Evolutionary conservation across 1,139 yeast genomes (phyloP).

Genomic region (Saccharomyces hybrid): DNA sequence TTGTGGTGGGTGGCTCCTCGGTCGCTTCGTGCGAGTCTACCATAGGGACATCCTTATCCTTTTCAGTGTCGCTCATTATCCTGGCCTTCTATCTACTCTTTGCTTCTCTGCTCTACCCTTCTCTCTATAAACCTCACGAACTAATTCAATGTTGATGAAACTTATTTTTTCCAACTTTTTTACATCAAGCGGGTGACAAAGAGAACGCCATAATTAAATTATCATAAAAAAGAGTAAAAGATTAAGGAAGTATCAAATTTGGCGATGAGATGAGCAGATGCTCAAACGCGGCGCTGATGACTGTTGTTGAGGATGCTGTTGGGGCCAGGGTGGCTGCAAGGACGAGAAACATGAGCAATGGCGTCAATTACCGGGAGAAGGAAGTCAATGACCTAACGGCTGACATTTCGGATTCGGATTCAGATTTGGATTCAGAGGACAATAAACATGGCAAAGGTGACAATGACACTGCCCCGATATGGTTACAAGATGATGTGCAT

Average conservation of each 20-base stretch:
- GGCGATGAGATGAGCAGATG: background rate
- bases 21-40: background rate
- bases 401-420: slow-evolving; percentile 3
- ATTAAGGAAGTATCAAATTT: background rate
- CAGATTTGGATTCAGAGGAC: slow-evolving; percentile 3
- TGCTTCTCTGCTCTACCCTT: background rate
- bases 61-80: background rate
- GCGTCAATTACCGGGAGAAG: slow-evolving; percentile 15
- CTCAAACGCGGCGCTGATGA: background rate
- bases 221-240: background rate
- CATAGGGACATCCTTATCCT: background rate
- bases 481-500: slow-evolving; percentile 24
- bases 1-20: background rate
- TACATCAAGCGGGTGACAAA: background rate
- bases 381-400: slow-evolving; percentile 10
- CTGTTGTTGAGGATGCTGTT: background rate
- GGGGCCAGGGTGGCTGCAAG: background rate
- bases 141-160: background rate
- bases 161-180: background rate
- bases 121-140: background rate
- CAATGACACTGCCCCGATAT: slow-evolving; percentile 16
- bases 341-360: slow-evolving; percentile 1
- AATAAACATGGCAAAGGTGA: slow-evolving; percentile 6
- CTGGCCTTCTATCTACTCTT: background rate
- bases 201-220: background rate